A percentile compares a stretch with the other conserved stretches of the same genome.
phyloP scores from a whole-genome alignment of 108 stramenopile genomes.

The Thalassiosira profunda region DNA sequence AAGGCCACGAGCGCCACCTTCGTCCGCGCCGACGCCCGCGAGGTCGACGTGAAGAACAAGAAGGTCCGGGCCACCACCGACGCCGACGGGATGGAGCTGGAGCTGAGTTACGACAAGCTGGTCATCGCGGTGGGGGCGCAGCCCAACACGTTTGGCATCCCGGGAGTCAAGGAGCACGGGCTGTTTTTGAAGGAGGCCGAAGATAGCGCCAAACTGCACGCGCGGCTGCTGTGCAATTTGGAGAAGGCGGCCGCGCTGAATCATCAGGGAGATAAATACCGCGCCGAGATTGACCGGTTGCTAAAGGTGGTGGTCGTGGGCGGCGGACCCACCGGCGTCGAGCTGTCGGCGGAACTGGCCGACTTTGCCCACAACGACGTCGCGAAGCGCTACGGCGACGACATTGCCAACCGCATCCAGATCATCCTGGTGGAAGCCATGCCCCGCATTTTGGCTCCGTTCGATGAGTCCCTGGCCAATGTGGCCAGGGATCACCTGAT shows the following conservation, averaged over 20 bases:
- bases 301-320: constrained; percentile 82
- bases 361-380: constrained; percentile 73
- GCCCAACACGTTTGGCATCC: constrained; percentile 80
- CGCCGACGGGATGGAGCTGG: constrained; percentile 30
- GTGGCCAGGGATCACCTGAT: constrained; percentile 38
- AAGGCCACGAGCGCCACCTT: constrained; percentile 29
- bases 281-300: constrained; percentile 55
- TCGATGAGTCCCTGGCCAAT: constrained; percentile 55
- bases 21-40: constrained; percentile 57
- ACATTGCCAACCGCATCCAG: constrained; percentile 46
- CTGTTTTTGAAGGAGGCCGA: constrained; percentile 80
- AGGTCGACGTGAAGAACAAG: constrained; percentile 51
- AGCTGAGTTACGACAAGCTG: constrained; percentile 64
- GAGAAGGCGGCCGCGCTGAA: constrained; percentile 61
- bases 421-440: constrained; percentile 68
- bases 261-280: constrained; percentile 15
- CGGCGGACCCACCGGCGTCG: constrained; percentile 81
- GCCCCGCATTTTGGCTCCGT: constrained; percentile 64
- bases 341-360: constrained; percentile 74
- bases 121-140: constrained; percentile 73
- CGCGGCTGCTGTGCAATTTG: constrained; percentile 66
- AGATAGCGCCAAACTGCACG: constrained; percentile 71
- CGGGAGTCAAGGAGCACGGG: constrained; percentile 58
- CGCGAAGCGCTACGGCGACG: constrained; percentile 65
- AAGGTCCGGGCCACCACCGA: constrained; percentile 40